phyloP scores from a whole-genome alignment of 345 rosid genomes.

The Salix brachista region DNA sequence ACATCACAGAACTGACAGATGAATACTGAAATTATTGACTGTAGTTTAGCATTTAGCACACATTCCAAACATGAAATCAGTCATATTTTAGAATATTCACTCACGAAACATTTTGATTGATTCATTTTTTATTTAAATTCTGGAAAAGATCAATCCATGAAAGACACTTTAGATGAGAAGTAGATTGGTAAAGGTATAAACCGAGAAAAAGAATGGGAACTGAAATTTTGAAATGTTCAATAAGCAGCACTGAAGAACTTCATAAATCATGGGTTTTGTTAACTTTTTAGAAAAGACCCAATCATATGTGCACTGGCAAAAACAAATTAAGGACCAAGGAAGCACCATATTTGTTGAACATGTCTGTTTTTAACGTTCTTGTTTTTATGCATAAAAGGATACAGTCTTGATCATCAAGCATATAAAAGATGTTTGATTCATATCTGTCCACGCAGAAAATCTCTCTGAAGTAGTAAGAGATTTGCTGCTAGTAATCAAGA shows the following conservation, averaged over 20 bases:
- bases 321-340: background rate
- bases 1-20: background rate
- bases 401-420: background rate
- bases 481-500: background rate
- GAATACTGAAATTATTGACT: background rate
- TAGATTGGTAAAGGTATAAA: background rate
- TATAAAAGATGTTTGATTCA: constrained; percentile 53
- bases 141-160: background rate
- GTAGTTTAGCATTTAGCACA: background rate
- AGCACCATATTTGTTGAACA: background rate
- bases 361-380: background rate
- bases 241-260: background rate
- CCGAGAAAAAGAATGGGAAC: background rate
- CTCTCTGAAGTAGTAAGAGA: constrained; percentile 24
- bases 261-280: background rate
- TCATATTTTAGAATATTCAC: background rate
- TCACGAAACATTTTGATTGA: background rate
- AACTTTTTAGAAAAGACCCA: background rate
- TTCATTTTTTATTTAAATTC: background rate
- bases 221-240: background rate
- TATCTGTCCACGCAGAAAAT: constrained; percentile 71
- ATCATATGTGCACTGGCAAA: background rate
- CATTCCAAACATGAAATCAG: background rate
- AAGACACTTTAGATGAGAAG: background rate
- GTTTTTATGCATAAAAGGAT: background rate